Percentiles rank a stretch among this genome's conserved stretches.
These are phyloP conservation scores for Pulveroboletus sp. DNA, from an alignment of 768 basidiomycete genomes.

Conservation along the genomic window DNA sequence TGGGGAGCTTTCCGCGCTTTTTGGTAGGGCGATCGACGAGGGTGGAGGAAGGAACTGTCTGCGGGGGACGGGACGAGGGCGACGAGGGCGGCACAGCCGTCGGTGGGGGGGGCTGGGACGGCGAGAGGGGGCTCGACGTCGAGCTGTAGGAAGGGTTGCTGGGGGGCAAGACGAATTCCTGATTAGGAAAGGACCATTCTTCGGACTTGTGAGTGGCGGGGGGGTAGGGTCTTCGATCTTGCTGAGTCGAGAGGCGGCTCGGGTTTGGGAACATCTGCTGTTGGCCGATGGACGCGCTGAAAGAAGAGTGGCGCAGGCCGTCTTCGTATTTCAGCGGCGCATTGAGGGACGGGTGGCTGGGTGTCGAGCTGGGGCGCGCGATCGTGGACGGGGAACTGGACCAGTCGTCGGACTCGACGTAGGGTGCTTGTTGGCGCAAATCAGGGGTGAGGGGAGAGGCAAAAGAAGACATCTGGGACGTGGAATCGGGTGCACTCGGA, in stretches of 20 bases:
- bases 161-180: conserved; percentile 48
- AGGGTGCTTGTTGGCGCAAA: conserved; percentile 38
- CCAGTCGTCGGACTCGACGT: conserved; percentile 53
- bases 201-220: conserved; percentile 52
- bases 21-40: conserved; percentile 74
- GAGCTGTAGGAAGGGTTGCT: conserved; percentile 24
- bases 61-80: conserved; percentile 45
- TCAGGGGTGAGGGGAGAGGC: conserved; percentile 45
- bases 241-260: conserved; percentile 68
- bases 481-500: conserved; percentile 50
- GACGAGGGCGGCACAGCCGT: conserved; percentile 40
- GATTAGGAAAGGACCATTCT: conserved; percentile 66
- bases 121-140: conserved; percentile 36
- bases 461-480: conserved; percentile 47
- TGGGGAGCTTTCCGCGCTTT: conserved; percentile 83
- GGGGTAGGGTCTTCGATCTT: conserved; percentile 52
- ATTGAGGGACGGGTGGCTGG: conserved; percentile 48
- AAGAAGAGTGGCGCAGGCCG: conserved; percentile 61
- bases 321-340: conserved; percentile 67
- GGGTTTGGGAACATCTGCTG: conserved; percentile 62
- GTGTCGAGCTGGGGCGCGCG: conserved; percentile 63
- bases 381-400: conserved; percentile 51
- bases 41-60: conserved; percentile 46
- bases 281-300: conserved; percentile 53
- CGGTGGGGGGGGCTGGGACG: conserved; percentile 34